A percentile compares a stretch with the other conserved stretches of the same genome.
phyloP scores from a whole-genome alignment of 1,284 basidiomycete genomes.

The Vanrija sp. region DNA sequence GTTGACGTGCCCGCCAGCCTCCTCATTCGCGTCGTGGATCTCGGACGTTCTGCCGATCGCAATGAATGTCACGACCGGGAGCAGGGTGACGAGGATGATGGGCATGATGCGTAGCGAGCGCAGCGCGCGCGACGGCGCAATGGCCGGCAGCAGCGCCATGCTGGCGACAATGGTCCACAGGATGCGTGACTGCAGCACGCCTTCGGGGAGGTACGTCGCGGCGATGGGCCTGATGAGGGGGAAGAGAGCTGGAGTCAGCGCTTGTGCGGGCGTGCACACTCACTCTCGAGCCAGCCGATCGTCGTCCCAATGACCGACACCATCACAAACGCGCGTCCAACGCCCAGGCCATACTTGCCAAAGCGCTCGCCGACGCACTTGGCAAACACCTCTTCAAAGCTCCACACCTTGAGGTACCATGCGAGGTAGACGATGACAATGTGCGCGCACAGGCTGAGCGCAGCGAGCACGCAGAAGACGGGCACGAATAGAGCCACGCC shows the following conservation, averaged over 20 bases:
- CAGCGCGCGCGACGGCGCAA: constrained; percentile 37
- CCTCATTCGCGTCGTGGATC: constrained; percentile 35
- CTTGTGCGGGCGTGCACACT: constrained; percentile 18
- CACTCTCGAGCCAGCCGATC: constrained; percentile 42
- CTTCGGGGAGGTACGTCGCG: constrained; percentile 26
- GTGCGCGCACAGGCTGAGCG: constrained; percentile 44
- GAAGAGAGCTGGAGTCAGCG: constrained; percentile 39
- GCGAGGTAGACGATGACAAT: constrained; percentile 49
- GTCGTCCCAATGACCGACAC: constrained; percentile 34
- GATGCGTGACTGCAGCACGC: constrained; percentile 28
- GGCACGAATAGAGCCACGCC: constrained; percentile 48
- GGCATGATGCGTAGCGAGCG: constrained; percentile 25
- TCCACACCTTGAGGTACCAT: constrained; percentile 48
- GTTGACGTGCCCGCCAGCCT: constrained; percentile 4
- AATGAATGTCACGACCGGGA: constrained; percentile 45
- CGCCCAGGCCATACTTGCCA: constrained; percentile 35
- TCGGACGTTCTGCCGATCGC: constrained; percentile 47
- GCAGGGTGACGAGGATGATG: constrained; percentile 30
- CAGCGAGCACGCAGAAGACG: constrained; percentile 35
- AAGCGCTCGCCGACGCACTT: constrained; percentile 32
- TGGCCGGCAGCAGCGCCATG: constrained; percentile 38
- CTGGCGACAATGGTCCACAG: constrained; percentile 40
- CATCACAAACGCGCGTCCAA: constrained; percentile 35
- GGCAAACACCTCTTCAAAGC: constrained; percentile 47
- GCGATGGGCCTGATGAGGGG: constrained; percentile 37